Evolutionary conservation across 2,329 filamentous ascomycete genomes (phyloP).

Genomic region (Aspergillus eucalypticola): DNA sequence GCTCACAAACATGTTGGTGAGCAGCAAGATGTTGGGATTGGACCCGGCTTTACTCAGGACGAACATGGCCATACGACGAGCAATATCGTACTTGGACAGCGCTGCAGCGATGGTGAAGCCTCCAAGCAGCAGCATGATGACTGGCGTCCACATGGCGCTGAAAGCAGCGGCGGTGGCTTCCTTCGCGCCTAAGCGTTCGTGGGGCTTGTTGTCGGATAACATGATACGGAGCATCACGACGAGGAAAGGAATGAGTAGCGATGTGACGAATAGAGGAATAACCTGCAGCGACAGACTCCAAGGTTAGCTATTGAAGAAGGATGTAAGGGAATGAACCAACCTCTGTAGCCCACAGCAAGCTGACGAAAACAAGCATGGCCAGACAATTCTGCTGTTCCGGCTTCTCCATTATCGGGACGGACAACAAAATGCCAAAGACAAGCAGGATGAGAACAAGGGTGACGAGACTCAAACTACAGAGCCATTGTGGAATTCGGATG

Average conservation of each 20-base stretch:
- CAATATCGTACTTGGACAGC: slow-evolving; percentile 94
- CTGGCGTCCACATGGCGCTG: slow-evolving; percentile 96
- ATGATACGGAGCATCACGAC: slow-evolving; percentile 85
- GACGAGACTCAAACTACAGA: slow-evolving; percentile 79
- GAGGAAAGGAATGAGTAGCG: slow-evolving; percentile 88
- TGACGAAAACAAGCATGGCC: slow-evolving; percentile 90
- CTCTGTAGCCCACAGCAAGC: slow-evolving; percentile 94
- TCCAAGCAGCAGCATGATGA: slow-evolving; percentile 96
- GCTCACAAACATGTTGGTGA: slow-evolving; percentile 99
- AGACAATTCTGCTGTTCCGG: slow-evolving; percentile 95
- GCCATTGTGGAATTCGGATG: slow-evolving; percentile 74
- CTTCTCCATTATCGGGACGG: slow-evolving; percentile 77
- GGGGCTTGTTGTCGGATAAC: slow-evolving; percentile 69
- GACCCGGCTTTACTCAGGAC: slow-evolving; percentile 96
- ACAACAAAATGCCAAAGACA: slow-evolving; percentile 73
- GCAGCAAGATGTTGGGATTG: slow-evolving; percentile 78
- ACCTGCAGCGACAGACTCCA: slow-evolving; percentile 54
- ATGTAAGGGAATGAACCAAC: slow-evolving; percentile 49
- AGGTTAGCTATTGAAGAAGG: slow-evolving; percentile 11
- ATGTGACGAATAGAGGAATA: slow-evolving; percentile 95
- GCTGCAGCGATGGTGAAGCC: slow-evolving; percentile 96
- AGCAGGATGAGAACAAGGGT: slow-evolving; percentile 69
- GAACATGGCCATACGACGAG: slow-evolving; percentile 94
- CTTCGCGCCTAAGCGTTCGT: slow-evolving; percentile 73
- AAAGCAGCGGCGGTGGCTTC: slow-evolving; percentile 83